phyloP scores from a whole-genome alignment of 805 yeast species.

The Yarrowia phangngaensis region DNA sequence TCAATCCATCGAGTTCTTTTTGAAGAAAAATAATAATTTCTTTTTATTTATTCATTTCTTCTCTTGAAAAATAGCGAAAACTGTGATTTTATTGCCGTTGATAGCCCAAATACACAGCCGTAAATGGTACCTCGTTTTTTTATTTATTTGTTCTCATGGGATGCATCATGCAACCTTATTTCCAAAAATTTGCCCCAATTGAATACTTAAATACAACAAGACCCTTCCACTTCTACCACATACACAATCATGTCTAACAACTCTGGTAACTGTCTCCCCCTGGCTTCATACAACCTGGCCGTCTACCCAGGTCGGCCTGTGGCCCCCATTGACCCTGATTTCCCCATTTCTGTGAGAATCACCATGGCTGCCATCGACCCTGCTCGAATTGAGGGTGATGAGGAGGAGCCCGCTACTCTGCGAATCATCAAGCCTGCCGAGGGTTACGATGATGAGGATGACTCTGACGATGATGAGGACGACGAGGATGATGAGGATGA shows the following conservation, averaged over 20 bases:
- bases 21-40: no score
- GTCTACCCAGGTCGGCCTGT: conserved; percentile 83
- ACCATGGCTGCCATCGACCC: conserved; percentile 97
- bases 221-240: conserved; percentile 4
- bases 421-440: conserved; percentile 74
- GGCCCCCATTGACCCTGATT: conserved; percentile 79
- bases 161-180: conserved; percentile 25
- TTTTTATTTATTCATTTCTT: no score
- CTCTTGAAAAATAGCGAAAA: no score
- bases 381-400: conserved; percentile 60
- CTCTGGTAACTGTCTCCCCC: conserved; percentile 48
- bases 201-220: conserved; percentile 1
- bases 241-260: conserved; percentile 20
- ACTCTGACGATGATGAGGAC: conserved; percentile 32
- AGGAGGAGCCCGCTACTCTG: conserved; percentile 73
- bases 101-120: no score
- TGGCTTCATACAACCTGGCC: conserved; percentile 81
- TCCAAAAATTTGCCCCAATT: conserved; percentile 24
- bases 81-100: no score
- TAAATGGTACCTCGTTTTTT: neutral
- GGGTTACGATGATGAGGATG: conserved; percentile 36
- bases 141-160: no score
- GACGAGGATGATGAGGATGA: conserved; percentile 36
- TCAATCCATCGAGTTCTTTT: no score
- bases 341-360: conserved; percentile 84